Base-by-base conservation (phyloP, 805 yeast species). In the Pichia californica region DNA sequence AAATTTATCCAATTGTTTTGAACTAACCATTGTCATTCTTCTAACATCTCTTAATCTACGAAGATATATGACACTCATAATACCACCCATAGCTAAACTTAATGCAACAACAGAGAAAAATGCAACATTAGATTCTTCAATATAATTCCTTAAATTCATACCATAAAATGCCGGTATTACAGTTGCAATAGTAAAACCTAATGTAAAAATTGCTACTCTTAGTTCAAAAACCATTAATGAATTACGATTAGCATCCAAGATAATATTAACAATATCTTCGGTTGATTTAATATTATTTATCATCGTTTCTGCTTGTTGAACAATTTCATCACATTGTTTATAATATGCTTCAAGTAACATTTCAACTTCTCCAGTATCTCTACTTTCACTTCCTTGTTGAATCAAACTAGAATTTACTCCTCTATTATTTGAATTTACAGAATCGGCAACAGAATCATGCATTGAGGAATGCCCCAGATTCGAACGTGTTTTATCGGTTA, bases 311-410 rank as follows among this genome's bases (percentile, higher is more conserved):
- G 95, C 81, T 53, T 85, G 91, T 61, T 89, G 97, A 7, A 88
- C 96, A 52, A 84, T 80, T 65, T 89, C 97, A 57, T 89, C 96
- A 58, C 91, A 83, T 54, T 88, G 96, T 46, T 84, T 83, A 62
- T 86, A 88, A 63, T 89, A 89, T 0, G 95, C 78, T 57, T 89
- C 97, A 18, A 89, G 60, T 39, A 89, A 69, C 81, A 88, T 83
- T 61, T 89, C 97, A 18, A 87, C 73, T 53, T 89, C 96, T 8
- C 82, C 85, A 1, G 67, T 61, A 48, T 63, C 57, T 40, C 47
- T 10, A 38, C 34, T 16, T 41, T 43, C 35, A 38, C 42, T 35
- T 16, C 39, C 26, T 28, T 38, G 42, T 26, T 38, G 30, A 9
- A 34, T 21, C 23, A 43, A 9, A 13, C 36, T 40, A 1, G 23